Evolutionary conservation across 164 flowering plant genomes (phyloP).

Genomic region (Macadamia tetraphylla): DNA sequence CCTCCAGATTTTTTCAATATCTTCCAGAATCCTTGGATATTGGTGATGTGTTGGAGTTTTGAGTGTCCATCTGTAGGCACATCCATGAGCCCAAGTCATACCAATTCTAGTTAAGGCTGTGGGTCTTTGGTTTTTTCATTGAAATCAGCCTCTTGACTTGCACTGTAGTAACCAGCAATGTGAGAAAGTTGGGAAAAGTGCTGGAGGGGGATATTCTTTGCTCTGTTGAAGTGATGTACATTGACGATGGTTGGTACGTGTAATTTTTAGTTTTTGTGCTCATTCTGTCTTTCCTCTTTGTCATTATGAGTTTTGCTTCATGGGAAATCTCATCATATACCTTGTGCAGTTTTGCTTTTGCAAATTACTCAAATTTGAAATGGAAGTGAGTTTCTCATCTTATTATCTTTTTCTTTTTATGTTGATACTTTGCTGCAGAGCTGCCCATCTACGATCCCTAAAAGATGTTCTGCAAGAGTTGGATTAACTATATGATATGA

Average conservation of each 20-base stretch:
- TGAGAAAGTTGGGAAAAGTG: not conserved
- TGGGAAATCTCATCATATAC: not conserved
- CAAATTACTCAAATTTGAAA: not conserved
- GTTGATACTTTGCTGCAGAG: too few species aligned
- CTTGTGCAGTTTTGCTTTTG: slow-evolving; percentile 8
- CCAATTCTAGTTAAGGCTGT: slow-evolving; percentile 20
- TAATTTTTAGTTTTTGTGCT: not conserved
- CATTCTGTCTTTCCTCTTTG: not conserved
- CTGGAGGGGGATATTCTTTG: not conserved
- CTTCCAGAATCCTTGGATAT: slow-evolving; percentile 47
- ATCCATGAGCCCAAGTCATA: slow-evolving; percentile 20
- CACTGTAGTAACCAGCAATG: not conserved
- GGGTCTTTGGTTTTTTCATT: slow-evolving; percentile 22
- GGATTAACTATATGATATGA: too few species aligned
- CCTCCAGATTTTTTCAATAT: slow-evolving; percentile 19
- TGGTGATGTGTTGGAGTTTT: slow-evolving; percentile 32
- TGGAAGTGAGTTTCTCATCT: not conserved
- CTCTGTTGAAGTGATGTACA: not conserved
- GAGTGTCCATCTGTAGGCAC: slow-evolving; percentile 19
- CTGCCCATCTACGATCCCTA: too few species aligned
- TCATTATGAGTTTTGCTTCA: not conserved
- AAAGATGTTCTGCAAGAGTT: too few species aligned
- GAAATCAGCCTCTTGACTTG: slow-evolving; percentile 3
- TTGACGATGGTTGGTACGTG: not conserved
- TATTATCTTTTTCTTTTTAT: too few species aligned